phyloP scores from a whole-genome alignment of 75 land plant species.

The Adiantum capillusveneris region DNA sequence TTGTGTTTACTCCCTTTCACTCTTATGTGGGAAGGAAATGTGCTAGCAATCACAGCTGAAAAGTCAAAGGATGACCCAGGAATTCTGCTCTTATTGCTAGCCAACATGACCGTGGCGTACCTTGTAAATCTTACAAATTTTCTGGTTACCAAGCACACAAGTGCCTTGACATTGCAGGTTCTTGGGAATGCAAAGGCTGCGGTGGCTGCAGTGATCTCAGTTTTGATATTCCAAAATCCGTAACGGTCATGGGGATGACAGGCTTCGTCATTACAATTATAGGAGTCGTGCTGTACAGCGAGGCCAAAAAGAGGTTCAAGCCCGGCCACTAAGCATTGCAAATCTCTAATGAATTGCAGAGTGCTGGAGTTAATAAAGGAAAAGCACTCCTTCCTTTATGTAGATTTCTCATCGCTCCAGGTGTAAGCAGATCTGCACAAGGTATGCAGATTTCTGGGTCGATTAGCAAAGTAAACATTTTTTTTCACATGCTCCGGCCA shows the following conservation, averaged over 20 bases:
- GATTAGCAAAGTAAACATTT: too few species aligned
- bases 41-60: constrained; percentile 33
- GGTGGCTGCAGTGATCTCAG: constrained; percentile 74
- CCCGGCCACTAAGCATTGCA: constrained; percentile 7
- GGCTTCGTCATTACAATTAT: constrained; percentile 67
- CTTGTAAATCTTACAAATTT: constrained; percentile 78
- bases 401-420: too few species aligned
- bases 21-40: constrained; percentile 54
- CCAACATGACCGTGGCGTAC: constrained; percentile 78
- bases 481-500: too few species aligned
- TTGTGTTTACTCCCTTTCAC: constrained; percentile 50
- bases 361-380: too few species aligned
- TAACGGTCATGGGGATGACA: constrained; percentile 72
- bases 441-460: too few species aligned
- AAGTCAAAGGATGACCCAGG: constrained; percentile 33
- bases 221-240: constrained; percentile 80
- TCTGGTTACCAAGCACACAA: constrained; percentile 85
- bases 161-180: constrained; percentile 80
- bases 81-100: constrained; percentile 47
- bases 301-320: constrained; percentile 74
- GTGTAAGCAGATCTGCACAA: too few species aligned
- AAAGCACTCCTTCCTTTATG: too few species aligned
- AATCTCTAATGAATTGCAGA: too few species aligned
- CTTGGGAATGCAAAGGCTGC: constrained; percentile 92
- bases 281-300: constrained; percentile 85